Evolutionary conservation across 2,329 filamentous ascomycete genomes (phyloP).

Genomic region (Ophiostoma novo-ulmi): DNA sequence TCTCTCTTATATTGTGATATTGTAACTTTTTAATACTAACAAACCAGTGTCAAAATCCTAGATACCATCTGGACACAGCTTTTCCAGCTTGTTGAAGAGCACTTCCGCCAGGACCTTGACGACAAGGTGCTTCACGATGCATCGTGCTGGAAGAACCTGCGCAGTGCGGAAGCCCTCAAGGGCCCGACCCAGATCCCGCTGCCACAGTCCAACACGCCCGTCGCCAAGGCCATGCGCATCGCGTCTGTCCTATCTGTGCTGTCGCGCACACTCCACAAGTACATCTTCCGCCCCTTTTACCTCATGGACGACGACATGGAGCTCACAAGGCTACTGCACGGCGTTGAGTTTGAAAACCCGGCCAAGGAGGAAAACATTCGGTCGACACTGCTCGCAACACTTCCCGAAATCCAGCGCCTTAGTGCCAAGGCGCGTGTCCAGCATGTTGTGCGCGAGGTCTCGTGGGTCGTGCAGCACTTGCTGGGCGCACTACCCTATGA

Average conservation of each 20-base stretch:
- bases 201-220: slow-evolving; percentile 35
- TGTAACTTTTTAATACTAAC: slow-evolving; percentile 22
- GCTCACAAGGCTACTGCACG: slow-evolving; percentile 33
- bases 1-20: background rate
- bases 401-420: slow-evolving; percentile 33
- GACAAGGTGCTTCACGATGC: slow-evolving; percentile 32
- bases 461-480: slow-evolving; percentile 35
- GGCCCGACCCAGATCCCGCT: slow-evolving; percentile 35
- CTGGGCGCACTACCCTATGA: slow-evolving; percentile 34
- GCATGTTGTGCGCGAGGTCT: slow-evolving; percentile 35
- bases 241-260: slow-evolving; percentile 35
- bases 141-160: slow-evolving; percentile 36
- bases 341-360: slow-evolving; percentile 33
- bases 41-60: slow-evolving; percentile 30
- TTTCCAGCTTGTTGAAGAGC: slow-evolving; percentile 33
- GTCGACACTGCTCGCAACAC: slow-evolving; percentile 32
- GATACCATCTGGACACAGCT: slow-evolving; percentile 37
- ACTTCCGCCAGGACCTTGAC: slow-evolving; percentile 35
- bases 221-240: slow-evolving; percentile 38
- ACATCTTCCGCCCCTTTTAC: slow-evolving; percentile 37
- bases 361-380: slow-evolving; percentile 33
- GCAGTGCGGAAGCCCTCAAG: slow-evolving; percentile 33
- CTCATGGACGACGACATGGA: slow-evolving; percentile 34
- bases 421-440: slow-evolving; percentile 32
- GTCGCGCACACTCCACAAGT: slow-evolving; percentile 33